Evolutionary conservation across 192 early-diverging fungal genomes (phyloP), one percentile per base, ranked within the genome.

Genomic region (Phlyctochytrium arcticum): DNA sequence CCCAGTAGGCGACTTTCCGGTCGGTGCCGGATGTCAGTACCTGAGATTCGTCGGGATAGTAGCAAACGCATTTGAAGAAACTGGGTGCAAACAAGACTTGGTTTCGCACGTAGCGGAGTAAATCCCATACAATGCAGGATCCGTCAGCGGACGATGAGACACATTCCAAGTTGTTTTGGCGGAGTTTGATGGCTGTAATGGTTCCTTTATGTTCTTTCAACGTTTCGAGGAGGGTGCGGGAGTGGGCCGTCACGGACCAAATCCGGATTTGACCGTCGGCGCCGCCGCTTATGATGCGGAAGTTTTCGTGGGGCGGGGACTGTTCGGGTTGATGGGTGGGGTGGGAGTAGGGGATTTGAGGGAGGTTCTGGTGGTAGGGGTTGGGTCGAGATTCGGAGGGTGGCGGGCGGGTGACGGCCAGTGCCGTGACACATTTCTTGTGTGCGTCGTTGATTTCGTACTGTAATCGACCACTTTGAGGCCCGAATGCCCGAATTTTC

Each of bases 201-300:
- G 83, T 85, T 29, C 80, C 80, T 48, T 85, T 85, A 70, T 85
- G 83, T 68, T 85, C 83, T 62, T 85, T 85, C 74, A 85, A 74
- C 33, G 80, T 75, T 50, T 80, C 69, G 47, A 80, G 77, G 4
- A 85, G 71, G 17, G 35, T 57, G 39, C 73, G 83, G 3, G 71
- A 65, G 36, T 73, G 68, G 19, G 58, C 33, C 4, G 77, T 72
- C 10, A 85, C 64, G 30, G 73, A 68, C 83, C 83, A 85, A 3
- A 85, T 76, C 26, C 83, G 69, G 9, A 85, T 80, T 71, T 83
- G 80, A 8, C 83, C 83, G 66, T 85, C 83, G 78, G 50, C 19
- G 6, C 82, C 82, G 9, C 82, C 82, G 26, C 78, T 80, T 6
- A 84, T 73, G 49, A 84, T 79, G 15, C 79, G 55, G 56, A 81